Evolutionary conservation across 176 grass and related monocot species (phyloP), one percentile per base, ranked within the genome.

Genomic region (Bonia amplexicaulis): DNA sequence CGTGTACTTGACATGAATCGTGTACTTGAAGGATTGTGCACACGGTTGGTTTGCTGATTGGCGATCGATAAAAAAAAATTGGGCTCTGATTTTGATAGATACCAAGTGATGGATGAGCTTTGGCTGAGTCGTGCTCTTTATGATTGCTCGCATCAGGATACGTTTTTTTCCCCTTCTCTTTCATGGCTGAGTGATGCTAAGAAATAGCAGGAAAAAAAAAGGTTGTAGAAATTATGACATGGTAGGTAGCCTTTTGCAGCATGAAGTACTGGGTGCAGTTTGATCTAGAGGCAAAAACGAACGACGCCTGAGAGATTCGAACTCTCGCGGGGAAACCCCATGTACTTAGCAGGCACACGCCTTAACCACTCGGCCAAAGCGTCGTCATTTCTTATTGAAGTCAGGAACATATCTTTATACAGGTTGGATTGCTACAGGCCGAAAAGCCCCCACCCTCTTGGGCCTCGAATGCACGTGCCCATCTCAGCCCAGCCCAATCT

Each of bases 271-370:
- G 58, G 27, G 4, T 12, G 58, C 58, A 4, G 1, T 25, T 26
- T 60, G n/a, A 12, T 60, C 4, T 37, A 4, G 5, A 37, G 35
- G 35, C 35, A 37, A 19, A 74, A 13, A 12, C 0, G 1, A 19
- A 3, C 91, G 85, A 73, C 83, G 80, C 93, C 93, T 93, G 91
- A 93, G 91, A 93, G 91, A 93, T 96, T 95, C 88, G 88, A 95
- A 92, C 86, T 94, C 85, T 94, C 90, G 92, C 90, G 90, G 93
- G 90, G 74, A 80, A 80, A 93, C 82, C 91, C 93, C 95, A 98
- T 95, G 95, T 98, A 95, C 95, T 98, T 98, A 95, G 93, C 92
- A 97, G 95, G 92, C 93, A 95, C 92, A 93, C 92, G 95, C 95
- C 95, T 97, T 98, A 98, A 95, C 95, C 95, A 98, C 95, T 98